These are phyloP conservation scores for Trichosporon sp. DNA, from an alignment of 1,284 basidiomycete genomes.

Conservation along the genomic window DNA sequence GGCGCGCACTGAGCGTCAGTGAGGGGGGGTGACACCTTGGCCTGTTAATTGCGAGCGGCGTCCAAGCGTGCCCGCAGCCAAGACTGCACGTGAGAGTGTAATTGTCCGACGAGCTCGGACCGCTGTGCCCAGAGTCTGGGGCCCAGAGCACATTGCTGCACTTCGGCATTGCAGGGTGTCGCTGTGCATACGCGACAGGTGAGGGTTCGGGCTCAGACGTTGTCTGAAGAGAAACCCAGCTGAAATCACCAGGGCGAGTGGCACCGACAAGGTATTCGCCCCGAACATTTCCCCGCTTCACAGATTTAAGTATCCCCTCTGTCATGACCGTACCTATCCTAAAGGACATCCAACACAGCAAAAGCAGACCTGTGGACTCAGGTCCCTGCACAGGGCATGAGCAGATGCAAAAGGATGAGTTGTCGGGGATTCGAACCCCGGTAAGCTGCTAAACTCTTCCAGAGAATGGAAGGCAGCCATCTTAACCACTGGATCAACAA, in stretches of 20 bases:
- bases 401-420: not conserved
- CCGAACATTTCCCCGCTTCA: too few relatives aligned
- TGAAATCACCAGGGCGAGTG: too few relatives aligned
- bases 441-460: conserved; percentile 2
- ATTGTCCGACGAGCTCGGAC: not conserved
- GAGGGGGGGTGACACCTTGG: not conserved
- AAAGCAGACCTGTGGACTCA: not conserved
- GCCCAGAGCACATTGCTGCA: too few relatives aligned
- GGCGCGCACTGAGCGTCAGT: not conserved
- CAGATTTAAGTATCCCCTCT: too few relatives aligned
- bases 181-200: too few relatives aligned
- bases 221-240: too few relatives aligned
- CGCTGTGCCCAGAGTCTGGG: too few relatives aligned
- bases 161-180: not conserved
- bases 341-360: too few relatives aligned
- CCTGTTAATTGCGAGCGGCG: too few relatives aligned
- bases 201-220: too few relatives aligned
- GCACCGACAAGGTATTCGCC: too few relatives aligned
- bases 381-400: not conserved
- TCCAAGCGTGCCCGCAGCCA: not conserved
- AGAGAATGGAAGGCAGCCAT: not conserved
- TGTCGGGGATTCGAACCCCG: conserved; percentile 6
- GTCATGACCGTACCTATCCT: too few relatives aligned
- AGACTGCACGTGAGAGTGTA: not conserved
- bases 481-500: conserved; percentile 7